Evolutionary conservation across 768 basidiomycete genomes (phyloP).

Genomic region (Auriscalpium orientale): DNA sequence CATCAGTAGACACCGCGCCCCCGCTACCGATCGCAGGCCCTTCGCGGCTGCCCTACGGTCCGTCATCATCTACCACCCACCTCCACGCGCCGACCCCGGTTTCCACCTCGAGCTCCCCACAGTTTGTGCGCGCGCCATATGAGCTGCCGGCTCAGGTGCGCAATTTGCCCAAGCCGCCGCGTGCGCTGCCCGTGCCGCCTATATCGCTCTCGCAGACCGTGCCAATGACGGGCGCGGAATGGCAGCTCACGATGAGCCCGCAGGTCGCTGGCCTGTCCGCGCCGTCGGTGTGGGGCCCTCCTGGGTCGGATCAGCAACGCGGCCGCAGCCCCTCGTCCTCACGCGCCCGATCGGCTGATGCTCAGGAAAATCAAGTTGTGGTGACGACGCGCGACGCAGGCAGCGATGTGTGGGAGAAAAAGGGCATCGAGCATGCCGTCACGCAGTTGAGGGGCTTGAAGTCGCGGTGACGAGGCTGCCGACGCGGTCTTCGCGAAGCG

Average conservation of each 20-base stretch:
- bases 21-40: too few species aligned
- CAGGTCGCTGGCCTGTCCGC: neutral
- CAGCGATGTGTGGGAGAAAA: neutral
- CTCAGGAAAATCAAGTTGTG: neutral
- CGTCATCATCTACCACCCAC: too few species aligned
- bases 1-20: neutral
- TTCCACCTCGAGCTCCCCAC: too few species aligned
- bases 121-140: too few species aligned
- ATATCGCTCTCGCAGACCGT: neutral
- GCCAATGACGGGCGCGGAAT: neutral
- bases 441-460: neutral
- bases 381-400: neutral
- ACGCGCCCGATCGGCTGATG: neutral
- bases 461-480: neutral
- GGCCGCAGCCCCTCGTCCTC: neutral
- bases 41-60: too few species aligned
- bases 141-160: too few species aligned
- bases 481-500: too few species aligned
- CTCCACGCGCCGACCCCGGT: too few species aligned
- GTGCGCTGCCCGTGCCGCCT: too few species aligned
- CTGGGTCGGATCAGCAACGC: neutral
- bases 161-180: too few species aligned
- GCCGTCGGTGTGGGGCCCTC: constrained; percentile 1
- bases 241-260: neutral
- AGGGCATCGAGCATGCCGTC: neutral